Base-by-base conservation (phyloP, 2,329 filamentous ascomycete genomes). In the Aureobasidium musti region DNA sequence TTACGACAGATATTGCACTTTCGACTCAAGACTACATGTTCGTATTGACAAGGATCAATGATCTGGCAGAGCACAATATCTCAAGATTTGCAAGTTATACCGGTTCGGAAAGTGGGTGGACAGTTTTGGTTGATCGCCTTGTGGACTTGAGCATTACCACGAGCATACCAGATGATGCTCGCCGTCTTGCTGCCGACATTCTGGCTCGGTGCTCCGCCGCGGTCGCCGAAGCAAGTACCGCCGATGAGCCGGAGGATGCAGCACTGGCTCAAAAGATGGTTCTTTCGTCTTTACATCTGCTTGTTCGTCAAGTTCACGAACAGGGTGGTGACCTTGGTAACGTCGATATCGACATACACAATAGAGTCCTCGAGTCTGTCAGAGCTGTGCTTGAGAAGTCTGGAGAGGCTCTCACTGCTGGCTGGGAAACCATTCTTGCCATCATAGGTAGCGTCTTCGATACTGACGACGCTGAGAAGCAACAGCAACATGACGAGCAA, bases 401-500 rank as follows among this genome's bases (percentile, higher is more conserved):
- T 71, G 95, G 94, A 10, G 93, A 99, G 74, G 88, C 87, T 0
- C 83, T 98, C 6, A 82, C 90, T 17, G 88, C 87, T 70, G 93
- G 92, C 4, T 99, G 95, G 95, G 86, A 90, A 56, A 85, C 91
- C 57, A 88, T 92, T 0, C 95, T 99, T 71, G 87, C 91, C 52
- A 89, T 97, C 68, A 90, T 98, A 69, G 87, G 88, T 69, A 93
- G 88, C 72, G 90, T 94, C 2, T 97, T 97, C 72, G 76, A 89
- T 30, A 70, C 68, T 33, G 65, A 30, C 1, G 66, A 54, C 5
- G 45, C 17, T 17, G 70, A 70, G 14, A 56, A 50, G 14, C 68
- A 72, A 7, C 68, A 72, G 5, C 11, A 28, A 8, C 66, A 69
- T 11, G 67, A 67, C 10, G 30, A 39, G 0, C 23, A 53, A 28